Evolutionary conservation across 768 basidiomycete genomes (phyloP).

Genomic region (Mycena rosella): DNA sequence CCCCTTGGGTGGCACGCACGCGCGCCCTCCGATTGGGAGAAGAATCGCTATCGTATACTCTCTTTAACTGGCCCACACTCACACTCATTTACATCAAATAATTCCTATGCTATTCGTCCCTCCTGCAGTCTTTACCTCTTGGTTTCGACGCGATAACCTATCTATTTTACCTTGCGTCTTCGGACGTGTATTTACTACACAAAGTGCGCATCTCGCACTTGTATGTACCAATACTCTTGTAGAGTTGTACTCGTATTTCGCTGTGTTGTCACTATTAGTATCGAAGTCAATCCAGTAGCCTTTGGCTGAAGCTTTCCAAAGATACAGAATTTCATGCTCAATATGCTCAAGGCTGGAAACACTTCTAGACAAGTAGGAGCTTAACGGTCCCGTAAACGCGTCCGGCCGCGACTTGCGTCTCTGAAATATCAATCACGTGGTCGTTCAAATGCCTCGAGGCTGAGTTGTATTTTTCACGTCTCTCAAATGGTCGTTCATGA

Average conservation of each 20-base stretch:
- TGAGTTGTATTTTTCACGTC: too few species aligned
- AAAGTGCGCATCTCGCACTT: slow-evolving; percentile 13
- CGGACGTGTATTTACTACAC: slow-evolving; percentile 14
- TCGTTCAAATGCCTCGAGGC: too few species aligned
- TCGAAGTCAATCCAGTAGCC: slow-evolving; percentile 23
- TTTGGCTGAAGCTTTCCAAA: slow-evolving; percentile 8
- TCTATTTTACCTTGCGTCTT: slow-evolving; percentile 6
- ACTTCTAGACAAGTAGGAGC: neutral
- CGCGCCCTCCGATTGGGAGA: slow-evolving; percentile 32
- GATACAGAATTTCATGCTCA: neutral
- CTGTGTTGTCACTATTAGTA: slow-evolving; percentile 15
- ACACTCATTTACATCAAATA: slow-evolving; percentile 17
- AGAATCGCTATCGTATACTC: slow-evolving; percentile 25
- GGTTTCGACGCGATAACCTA: slow-evolving; percentile 16
- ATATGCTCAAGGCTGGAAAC: neutral
- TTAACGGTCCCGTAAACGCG: neutral
- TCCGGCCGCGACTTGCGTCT: too few species aligned
- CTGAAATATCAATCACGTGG: slow-evolving; percentile 21
- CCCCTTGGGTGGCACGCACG: neutral
- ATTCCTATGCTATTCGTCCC: slow-evolving; percentile 25
- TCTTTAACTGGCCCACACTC: slow-evolving; percentile 23
- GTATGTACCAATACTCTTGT: slow-evolving; percentile 23
- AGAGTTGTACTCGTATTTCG: slow-evolving; percentile 4
- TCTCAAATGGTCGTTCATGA: too few species aligned
- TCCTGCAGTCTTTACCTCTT: slow-evolving; percentile 15